Evolutionary conservation across 805 yeast genomes (phyloP).

Genomic region (Candida loeiensis): DNA sequence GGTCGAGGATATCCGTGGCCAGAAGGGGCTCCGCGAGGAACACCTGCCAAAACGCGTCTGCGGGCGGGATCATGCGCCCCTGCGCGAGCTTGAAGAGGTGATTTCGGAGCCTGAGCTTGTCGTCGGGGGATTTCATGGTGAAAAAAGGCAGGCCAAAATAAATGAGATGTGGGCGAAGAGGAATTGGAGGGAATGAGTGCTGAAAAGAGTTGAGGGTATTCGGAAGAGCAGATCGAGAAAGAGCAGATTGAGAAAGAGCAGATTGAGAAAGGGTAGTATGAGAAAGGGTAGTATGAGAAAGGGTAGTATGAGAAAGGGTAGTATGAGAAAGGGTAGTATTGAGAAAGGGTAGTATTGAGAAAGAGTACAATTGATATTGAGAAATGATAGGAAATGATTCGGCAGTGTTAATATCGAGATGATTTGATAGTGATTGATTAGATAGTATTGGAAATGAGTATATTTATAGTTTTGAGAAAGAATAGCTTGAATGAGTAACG

Average conservation of each 20-base stretch:
- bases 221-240: not conserved
- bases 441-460: too few species aligned
- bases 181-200: not conserved
- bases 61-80: slow-evolving; percentile 29
- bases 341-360: too few species aligned
- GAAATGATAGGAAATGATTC: too few species aligned
- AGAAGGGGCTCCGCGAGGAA: slow-evolving; percentile 41
- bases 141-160: not conserved
- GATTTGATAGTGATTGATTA: too few species aligned
- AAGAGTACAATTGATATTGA: not conserved
- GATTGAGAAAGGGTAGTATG: not conserved
- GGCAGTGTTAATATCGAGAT: too few species aligned
- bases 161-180: not conserved
- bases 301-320: not conserved
- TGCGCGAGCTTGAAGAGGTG: slow-evolving; percentile 59
- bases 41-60: slow-evolving; percentile 29
- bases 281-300: not conserved
- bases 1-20: slow-evolving; percentile 54
- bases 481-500: too few species aligned
- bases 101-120: slow-evolving; percentile 47
- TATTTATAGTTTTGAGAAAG: too few species aligned
- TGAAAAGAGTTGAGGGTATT: not conserved
- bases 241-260: not conserved
- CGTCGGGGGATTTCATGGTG: slow-evolving; percentile 72
- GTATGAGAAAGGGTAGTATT: too few species aligned